A percentile compares a stretch with the other conserved stretches of the same genome.
Conservation (phyloP, 257 asterid species). For the Ligustrum vulgare region DNA sequence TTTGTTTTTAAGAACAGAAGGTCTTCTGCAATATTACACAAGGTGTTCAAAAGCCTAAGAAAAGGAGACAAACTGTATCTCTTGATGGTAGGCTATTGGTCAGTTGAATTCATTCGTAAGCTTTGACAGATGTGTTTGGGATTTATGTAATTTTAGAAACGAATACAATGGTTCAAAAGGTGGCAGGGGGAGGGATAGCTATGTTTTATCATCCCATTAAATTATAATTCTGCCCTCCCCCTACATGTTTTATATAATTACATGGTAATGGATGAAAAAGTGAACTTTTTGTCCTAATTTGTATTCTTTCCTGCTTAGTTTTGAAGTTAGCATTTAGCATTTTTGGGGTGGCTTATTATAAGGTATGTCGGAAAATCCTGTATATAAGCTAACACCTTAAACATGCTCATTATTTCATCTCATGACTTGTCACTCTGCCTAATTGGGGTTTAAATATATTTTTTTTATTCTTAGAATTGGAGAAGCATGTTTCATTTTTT, state of each 20-base stretch:
- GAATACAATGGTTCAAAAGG: neutral
- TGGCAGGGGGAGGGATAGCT: neutral
- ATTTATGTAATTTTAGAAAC: neutral
- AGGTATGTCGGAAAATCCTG: neutral
- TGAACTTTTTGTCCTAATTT: neutral
- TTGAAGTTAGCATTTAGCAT: neutral
- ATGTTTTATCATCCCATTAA: neutral
- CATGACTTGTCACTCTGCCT: no score
- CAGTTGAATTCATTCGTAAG: neutral
- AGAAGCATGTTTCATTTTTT: no score
- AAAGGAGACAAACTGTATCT: neutral
- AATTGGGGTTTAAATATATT: no score
- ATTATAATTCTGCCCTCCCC: neutral
- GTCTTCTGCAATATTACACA: neutral
- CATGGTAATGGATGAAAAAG: neutral
- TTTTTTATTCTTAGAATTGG: no score
- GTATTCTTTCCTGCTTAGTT: neutral
- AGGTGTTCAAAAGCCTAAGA: conserved; percentile 10
- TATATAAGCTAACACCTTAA: neutral
- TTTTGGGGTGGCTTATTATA: neutral
- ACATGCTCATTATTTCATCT: no score
- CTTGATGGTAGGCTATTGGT: neutral
- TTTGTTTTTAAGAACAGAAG: conserved; percentile 6
- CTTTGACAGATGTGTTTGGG: neutral
- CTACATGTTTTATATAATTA: neutral